Evolutionary conservation across 164 flowering plant species (phyloP), one percentile per base, ranked within the genome.

Genomic region (Akebia trifoliata): DNA sequence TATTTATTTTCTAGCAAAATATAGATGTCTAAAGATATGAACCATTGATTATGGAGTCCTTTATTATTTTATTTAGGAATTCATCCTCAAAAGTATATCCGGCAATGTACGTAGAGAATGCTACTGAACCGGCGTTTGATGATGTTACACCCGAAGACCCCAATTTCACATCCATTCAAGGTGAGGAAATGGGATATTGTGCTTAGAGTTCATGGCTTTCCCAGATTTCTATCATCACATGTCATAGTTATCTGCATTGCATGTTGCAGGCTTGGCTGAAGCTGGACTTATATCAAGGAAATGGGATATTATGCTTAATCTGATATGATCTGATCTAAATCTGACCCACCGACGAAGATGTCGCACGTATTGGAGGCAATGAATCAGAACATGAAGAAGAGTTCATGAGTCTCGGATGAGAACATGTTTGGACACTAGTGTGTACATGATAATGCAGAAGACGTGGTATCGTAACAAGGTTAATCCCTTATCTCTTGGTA

Each of bases 241-340:
- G 14, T 38, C 25, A 43, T 30, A 31, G 42, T 45, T 60, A 8
- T 28, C 21, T 62, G 1, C 30, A 29, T 35, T 58, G 39, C 26
- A 6, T 38, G 29, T 62, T 67, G 50, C 86, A 94, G 99, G 99
- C 50, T 78, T 94, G 75, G 99, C 99, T 34, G 99, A 94, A 78
- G 97, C 99, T 58, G 99, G 99, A 36, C 85, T 94, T 69, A 90
- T 94, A 51, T 75, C 93, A 67, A 94, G 99, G 78, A 90, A 83
- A 76, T 6, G 75, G 74, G n/a, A n/a, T n/a, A n/a, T n/a, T n/a
- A n/a, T n/a, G n/a, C n/a, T n/a, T n/a, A n/a, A n/a, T n/a, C n/a
- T n/a, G n/a, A n/a, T n/a, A n/a, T n/a, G n/a, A n/a, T n/a, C n/a
- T n/a, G n/a, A n/a, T n/a, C n/a, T n/a, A n/a, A n/a, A 34, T 12